phyloP scores from a whole-genome alignment of 352 stramenopile species.

The Globisporangium okanoganense region DNA sequence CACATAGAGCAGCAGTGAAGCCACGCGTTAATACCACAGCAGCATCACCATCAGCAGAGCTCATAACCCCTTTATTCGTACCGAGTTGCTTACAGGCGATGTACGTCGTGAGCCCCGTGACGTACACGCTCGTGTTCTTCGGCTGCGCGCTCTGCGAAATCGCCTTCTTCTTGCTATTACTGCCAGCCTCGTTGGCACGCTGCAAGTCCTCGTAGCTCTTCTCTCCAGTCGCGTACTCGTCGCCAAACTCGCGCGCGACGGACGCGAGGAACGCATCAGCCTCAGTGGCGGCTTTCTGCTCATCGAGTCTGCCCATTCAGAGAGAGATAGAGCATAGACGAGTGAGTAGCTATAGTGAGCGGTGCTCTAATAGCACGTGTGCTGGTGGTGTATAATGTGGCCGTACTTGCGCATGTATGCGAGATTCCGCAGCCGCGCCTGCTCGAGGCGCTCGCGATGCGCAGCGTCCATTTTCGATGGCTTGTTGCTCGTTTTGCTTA shows the following conservation, averaged over 20 bases:
- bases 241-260: slow-evolving; percentile 18
- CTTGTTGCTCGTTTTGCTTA: not conserved
- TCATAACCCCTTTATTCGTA: slow-evolving; percentile 25
- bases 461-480: slow-evolving; percentile 34
- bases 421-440: slow-evolving; percentile 63
- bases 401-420: slow-evolving; percentile 63
- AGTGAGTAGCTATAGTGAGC: not conserved
- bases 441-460: slow-evolving; percentile 52
- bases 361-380: not conserved
- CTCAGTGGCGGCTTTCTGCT: slow-evolving; percentile 31
- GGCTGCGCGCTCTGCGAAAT: slow-evolving; percentile 11
- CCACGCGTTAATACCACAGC: not conserved
- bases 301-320: slow-evolving; percentile 38
- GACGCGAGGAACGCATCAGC: slow-evolving; percentile 42
- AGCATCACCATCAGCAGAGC: not conserved
- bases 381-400: not conserved
- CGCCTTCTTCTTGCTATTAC: slow-evolving; percentile 11
- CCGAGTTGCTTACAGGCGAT: slow-evolving; percentile 80
- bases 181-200: not conserved
- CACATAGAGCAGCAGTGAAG: not conserved
- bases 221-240: slow-evolving; percentile 12
- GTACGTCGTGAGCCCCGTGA: slow-evolving; percentile 77
- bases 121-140: slow-evolving; percentile 75
- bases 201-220: slow-evolving; percentile 10
- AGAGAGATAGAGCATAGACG: not conserved